phyloP scores from a whole-genome alignment of 2,329 filamentous ascomycete species.

The Xylaria sp. region DNA sequence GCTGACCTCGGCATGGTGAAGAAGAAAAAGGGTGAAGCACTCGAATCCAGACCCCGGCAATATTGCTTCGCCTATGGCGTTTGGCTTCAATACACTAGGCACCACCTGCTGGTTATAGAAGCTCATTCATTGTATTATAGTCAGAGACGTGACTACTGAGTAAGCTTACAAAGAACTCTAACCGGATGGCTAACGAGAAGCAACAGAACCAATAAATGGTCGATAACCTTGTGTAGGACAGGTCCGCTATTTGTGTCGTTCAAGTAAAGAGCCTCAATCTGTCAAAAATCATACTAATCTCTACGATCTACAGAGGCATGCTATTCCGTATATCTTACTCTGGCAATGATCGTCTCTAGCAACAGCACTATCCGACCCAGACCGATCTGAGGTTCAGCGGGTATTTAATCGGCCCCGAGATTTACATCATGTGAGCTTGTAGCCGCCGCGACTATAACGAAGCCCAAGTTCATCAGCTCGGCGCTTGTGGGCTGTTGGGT shows the following conservation, averaged over 20 bases:
- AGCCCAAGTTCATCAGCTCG: not conserved
- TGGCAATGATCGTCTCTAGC: conserved; percentile 25
- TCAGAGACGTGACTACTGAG: not conserved
- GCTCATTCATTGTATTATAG: not conserved
- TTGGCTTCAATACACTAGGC: not conserved
- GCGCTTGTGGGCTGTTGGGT: not conserved
- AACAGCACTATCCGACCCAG: conserved; percentile 13
- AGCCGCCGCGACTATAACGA: not conserved
- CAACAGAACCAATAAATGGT: no score
- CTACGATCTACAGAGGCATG: not conserved
- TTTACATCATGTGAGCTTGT: not conserved
- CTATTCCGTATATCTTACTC: not conserved
- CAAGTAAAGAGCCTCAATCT: conserved; percentile 19
- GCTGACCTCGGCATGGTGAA: conserved; percentile 1
- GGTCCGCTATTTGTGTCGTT: not conserved
- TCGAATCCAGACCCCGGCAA: conserved; percentile 20
- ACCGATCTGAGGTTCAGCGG: not conserved
- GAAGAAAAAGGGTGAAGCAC: no score
- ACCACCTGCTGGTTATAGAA: not conserved
- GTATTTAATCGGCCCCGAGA: not conserved
- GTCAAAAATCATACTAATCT: conserved; percentile 1
- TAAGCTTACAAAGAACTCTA: not conserved
- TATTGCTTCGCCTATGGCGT: conserved; percentile 7
- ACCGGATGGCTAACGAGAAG: no score
- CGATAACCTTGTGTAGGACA: not conserved